phyloP scores from a whole-genome alignment of 495 filamentous ascomycete species.

The Darksidea phi region DNA sequence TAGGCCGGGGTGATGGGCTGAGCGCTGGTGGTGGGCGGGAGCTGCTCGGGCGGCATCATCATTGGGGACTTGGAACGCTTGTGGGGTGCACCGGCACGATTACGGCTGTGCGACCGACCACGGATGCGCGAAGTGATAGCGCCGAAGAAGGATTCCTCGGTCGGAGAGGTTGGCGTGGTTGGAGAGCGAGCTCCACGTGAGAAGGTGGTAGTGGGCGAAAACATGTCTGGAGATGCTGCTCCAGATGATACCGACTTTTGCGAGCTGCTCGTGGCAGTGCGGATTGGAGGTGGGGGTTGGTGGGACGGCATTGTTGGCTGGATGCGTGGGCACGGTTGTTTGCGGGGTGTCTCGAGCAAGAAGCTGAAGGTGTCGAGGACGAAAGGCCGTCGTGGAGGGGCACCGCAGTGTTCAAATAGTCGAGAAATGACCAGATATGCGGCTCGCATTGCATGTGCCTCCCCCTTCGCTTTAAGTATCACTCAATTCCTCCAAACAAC shows the following conservation, averaged over 20 bases:
- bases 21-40: conserved; percentile 10
- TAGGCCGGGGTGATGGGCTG: conserved; percentile 15
- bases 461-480: conserved; percentile 21
- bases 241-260: conserved; percentile 16
- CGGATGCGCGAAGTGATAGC: conserved; percentile 28
- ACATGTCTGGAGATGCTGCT: conserved; percentile 20
- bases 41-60: conserved; percentile 30
- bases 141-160: conserved; percentile 33
- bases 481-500: not conserved
- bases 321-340: no score
- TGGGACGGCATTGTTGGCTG: not conserved
- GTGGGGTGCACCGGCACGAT: conserved; percentile 14
- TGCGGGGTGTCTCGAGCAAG: no score
- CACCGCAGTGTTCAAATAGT: conserved; percentile 25
- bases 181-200: conserved; percentile 18
- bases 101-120: conserved; percentile 31
- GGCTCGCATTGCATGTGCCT: conserved; percentile 26
- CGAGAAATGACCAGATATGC: conserved; percentile 21
- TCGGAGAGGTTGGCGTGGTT: conserved; percentile 27
- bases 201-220: conserved; percentile 28
- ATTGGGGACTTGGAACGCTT: conserved; percentile 33
- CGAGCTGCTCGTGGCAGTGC: conserved; percentile 21
- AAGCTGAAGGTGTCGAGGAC: conserved; percentile 9
- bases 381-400: conserved; percentile 2
- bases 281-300: conserved; percentile 30